These are phyloP conservation scores for Phytophthora pluvialis DNA, from an alignment of 352 stramenopile species.

Conservation along the genomic window DNA sequence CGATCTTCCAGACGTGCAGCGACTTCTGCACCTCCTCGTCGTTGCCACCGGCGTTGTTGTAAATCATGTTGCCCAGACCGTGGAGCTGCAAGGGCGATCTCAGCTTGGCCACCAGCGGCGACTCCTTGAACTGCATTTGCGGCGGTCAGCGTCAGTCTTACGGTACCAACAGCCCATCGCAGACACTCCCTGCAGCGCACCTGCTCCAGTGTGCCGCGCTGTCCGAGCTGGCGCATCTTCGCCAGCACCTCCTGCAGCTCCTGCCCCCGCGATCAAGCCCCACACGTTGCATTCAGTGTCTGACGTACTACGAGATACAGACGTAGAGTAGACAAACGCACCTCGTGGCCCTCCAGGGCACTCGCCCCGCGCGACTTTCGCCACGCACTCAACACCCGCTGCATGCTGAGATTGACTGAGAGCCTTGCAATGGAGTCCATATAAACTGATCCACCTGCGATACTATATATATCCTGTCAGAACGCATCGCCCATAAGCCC, in stretches of 20 bases:
- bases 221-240: slow-evolving; percentile 62
- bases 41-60: slow-evolving; percentile 74
- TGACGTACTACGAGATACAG: background rate
- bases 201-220: slow-evolving; percentile 61
- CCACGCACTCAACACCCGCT: slow-evolving; percentile 41
- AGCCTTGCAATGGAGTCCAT: too few species aligned
- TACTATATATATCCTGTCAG: background rate
- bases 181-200: slow-evolving; percentile 13
- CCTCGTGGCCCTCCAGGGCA: slow-evolving; percentile 53
- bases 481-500: background rate
- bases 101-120: slow-evolving; percentile 60
- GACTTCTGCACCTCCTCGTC: slow-evolving; percentile 73
- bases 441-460: background rate
- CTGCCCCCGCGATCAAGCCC: slow-evolving; percentile 23
- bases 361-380: slow-evolving; percentile 48
- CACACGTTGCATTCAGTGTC: background rate
- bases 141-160: background rate
- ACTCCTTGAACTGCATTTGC: slow-evolving; percentile 62
- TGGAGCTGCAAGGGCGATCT: slow-evolving; percentile 68
- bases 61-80: slow-evolving; percentile 85
- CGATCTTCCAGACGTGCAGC: slow-evolving; percentile 79
- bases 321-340: slow-evolving; percentile 6
- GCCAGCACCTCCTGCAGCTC: slow-evolving; percentile 65
- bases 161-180: background rate
- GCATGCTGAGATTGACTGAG: slow-evolving; percentile 11